Evolutionary conservation across 2,329 filamentous ascomycete species (phyloP).

Genomic region (Aspergillus neoniger): DNA sequence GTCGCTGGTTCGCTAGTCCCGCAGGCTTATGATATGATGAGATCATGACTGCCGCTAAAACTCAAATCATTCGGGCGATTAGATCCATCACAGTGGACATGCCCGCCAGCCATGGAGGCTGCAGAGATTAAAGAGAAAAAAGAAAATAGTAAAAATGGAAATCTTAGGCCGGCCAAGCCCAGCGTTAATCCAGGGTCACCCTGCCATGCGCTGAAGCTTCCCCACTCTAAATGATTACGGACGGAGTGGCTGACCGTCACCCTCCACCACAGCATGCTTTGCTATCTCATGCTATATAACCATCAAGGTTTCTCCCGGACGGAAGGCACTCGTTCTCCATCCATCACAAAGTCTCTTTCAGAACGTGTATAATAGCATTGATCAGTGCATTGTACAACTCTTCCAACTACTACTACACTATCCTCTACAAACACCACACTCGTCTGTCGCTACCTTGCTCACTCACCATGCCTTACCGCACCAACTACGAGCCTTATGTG

Average conservation of each 20-base stretch:
- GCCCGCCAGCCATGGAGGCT: neutral
- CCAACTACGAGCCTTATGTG: conserved; percentile 44
- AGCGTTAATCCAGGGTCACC: conserved; percentile 13
- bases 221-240: conserved; percentile 10
- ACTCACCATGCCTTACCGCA: conserved; percentile 39
- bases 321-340: conserved; percentile 9
- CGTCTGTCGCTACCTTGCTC: neutral
- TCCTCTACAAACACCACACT: neutral
- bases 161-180: neutral
- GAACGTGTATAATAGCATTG: conserved; percentile 5
- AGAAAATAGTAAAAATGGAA: conserved; percentile 5
- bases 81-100: conserved; percentile 10
- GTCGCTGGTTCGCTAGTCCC: conserved; percentile 1
- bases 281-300: conserved; percentile 20
- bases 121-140: conserved; percentile 7
- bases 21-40: conserved; percentile 14
- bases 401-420: neutral
- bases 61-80: conserved; percentile 18
- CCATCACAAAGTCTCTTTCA: conserved; percentile 7
- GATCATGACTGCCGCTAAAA: conserved; percentile 18
- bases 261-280: conserved; percentile 14
- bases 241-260: conserved; percentile 9
- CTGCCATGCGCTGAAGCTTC: conserved; percentile 18
- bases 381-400: neutral
- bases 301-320: conserved; percentile 18